Evolutionary conservation across 495 filamentous ascomycete genomes (phyloP).

Genomic region (Aspergillus kassunensis): DNA sequence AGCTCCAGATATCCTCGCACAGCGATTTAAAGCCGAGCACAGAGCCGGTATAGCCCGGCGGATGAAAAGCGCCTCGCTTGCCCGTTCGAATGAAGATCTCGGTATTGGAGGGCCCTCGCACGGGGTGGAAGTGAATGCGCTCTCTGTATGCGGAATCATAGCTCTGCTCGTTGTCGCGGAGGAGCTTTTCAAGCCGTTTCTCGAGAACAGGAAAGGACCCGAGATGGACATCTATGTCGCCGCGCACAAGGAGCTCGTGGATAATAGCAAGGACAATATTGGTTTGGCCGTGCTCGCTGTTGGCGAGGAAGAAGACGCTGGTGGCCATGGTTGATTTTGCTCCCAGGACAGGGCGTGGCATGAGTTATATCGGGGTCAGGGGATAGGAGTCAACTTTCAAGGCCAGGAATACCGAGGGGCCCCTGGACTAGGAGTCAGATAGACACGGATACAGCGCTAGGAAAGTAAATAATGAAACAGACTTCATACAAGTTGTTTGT

Average conservation of each 20-base stretch:
- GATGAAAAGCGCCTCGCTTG: conserved; percentile 30
- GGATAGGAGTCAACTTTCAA: no score
- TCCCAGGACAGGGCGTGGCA: background rate
- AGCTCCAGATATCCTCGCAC: conserved; percentile 34
- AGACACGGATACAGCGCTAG: no score
- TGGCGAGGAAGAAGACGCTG: conserved; percentile 48
- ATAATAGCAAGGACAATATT: conserved; percentile 52
- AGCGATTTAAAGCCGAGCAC: conserved; percentile 34
- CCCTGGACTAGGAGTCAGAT: no score
- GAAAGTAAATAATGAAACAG: no score
- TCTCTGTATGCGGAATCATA: conserved; percentile 24
- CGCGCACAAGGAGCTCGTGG: conserved; percentile 45
- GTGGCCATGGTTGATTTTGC: conserved; percentile 3
- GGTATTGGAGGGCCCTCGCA: conserved; percentile 37
- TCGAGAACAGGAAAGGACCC: conserved; percentile 45
- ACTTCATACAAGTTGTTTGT: no score
- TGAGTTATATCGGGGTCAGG: conserved; percentile 1
- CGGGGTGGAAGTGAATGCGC: conserved; percentile 36
- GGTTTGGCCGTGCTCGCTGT: conserved; percentile 52
- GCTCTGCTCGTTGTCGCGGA: conserved; percentile 23
- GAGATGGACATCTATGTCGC: conserved; percentile 46
- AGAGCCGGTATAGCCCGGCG: conserved; percentile 35
- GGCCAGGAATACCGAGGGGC: no score
- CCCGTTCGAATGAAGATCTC: conserved; percentile 40
- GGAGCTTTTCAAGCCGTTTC: conserved; percentile 25